Percentiles rank a stretch among this genome's conserved stretches.
Evolutionary conservation across 108 stramenopile species (phyloP).

Genomic region (Aurantiochytrium sp.): DNA sequence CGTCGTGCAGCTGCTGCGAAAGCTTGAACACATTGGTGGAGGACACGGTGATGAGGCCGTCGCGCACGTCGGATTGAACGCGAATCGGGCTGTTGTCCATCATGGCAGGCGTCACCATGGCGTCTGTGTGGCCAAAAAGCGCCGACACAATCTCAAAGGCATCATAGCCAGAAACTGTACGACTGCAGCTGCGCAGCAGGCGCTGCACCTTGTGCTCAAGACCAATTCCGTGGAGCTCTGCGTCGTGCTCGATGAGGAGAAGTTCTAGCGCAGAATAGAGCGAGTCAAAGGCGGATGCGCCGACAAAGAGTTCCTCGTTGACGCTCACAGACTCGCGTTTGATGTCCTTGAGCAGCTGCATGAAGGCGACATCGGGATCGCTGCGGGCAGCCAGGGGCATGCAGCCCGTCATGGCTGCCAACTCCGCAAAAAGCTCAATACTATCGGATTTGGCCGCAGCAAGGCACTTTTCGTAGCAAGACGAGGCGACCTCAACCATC

Average conservation of each 20-base stretch:
- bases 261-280: background rate
- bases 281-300: background rate
- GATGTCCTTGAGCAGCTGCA: constrained; percentile 3
- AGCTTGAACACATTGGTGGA: background rate
- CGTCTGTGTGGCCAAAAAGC: background rate
- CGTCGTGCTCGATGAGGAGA: background rate
- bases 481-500: background rate
- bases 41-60: background rate
- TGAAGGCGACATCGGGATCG: background rate
- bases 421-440: background rate
- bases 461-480: background rate
- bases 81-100: constrained; percentile 12
- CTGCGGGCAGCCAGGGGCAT: background rate
- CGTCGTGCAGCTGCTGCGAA: background rate
- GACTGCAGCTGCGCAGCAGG: background rate
- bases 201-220: constrained; percentile 12
- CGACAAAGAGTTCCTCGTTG: background rate
- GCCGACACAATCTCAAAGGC: background rate
- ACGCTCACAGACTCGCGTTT: constrained; percentile 11
- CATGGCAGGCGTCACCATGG: background rate
- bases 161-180: background rate
- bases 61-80: background rate
- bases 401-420: background rate
- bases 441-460: background rate
- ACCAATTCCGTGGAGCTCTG: background rate